phyloP scores from a whole-genome alignment of 2,329 filamentous ascomycete genomes.

The Xylariaceae sp. region DNA sequence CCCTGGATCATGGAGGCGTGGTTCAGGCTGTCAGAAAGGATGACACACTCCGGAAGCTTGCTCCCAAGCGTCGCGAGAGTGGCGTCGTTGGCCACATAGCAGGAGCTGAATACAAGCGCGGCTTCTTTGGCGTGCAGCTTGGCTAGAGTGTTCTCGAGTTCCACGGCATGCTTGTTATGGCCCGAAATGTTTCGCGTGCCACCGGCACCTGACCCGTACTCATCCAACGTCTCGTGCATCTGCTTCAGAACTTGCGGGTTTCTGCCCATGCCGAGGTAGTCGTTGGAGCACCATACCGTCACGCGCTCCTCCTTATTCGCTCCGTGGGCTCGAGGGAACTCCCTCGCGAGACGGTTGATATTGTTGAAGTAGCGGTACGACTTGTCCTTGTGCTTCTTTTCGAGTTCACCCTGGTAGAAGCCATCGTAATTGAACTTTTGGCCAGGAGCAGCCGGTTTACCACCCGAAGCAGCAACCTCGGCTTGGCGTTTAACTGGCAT shows the following conservation, averaged over 20 bases:
- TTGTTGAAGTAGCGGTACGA: constrained; percentile 99
- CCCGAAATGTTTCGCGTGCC: constrained; percentile 97
- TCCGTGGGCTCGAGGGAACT: constrained; percentile 94
- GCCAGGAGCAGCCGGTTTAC: constrained; percentile 17
- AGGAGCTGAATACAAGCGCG: constrained; percentile 91
- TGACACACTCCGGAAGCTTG: constrained; percentile 93
- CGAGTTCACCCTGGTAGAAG: constrained; percentile 82
- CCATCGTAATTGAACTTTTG: constrained; percentile 81
- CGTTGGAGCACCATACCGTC: constrained; percentile 98
- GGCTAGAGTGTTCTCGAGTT: constrained; percentile 72
- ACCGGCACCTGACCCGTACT: constrained; percentile 89
- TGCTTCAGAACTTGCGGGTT: constrained; percentile 78
- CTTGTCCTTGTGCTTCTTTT: constrained; percentile 99
- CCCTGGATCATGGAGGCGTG: constrained; percentile 99
- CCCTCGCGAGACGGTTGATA: constrained; percentile 95
- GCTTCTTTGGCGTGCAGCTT: constrained; percentile 87
- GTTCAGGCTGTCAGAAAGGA: constrained; percentile 94
- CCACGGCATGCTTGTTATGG: constrained; percentile 90
- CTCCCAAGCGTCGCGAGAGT: constrained; percentile 94
- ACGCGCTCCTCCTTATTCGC: constrained; percentile 74
- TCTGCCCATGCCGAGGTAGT: constrained; percentile 96
- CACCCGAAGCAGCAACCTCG: constrained; percentile 18
- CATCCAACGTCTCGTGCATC: constrained; percentile 93
- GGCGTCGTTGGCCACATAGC: constrained; percentile 97
- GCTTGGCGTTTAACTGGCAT: constrained; percentile 21